phyloP scores from a whole-genome alignment of 2,329 filamentous ascomycete species.

The Scopulariopsis brevicaulis region DNA sequence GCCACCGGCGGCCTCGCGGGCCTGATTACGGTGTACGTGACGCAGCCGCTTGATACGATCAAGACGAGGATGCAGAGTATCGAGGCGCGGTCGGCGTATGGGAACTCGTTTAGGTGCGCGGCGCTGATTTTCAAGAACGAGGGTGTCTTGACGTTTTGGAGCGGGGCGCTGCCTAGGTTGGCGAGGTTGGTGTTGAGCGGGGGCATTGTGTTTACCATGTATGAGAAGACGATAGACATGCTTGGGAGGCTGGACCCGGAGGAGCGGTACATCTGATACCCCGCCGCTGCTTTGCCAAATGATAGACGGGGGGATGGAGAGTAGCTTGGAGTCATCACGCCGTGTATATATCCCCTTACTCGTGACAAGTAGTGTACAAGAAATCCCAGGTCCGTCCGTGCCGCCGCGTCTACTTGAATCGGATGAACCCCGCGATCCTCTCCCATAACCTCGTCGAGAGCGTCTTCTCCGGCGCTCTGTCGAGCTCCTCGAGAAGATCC shows the following conservation, averaged over 20 bases:
- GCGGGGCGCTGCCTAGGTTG: constrained; percentile 76
- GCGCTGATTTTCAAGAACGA: constrained; percentile 78
- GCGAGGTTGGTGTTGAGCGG: constrained; percentile 81
- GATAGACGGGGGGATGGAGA: neutral
- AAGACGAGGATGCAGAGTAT: constrained; percentile 98
- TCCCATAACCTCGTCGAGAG: constrained; percentile 41
- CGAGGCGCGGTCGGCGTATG: constrained; percentile 69
- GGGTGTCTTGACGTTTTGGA: constrained; percentile 86
- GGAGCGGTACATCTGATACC: constrained; percentile 60
- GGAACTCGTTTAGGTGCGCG: constrained; percentile 79
- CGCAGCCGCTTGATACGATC: constrained; percentile 74
- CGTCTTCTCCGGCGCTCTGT: constrained; percentile 47
- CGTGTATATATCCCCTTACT: constrained; percentile 8
- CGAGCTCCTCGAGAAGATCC: constrained; percentile 49
- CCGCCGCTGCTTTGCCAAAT: neutral
- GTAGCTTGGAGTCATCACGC: neutral
- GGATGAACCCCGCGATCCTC: constrained; percentile 46
- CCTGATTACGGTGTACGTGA: constrained; percentile 76
- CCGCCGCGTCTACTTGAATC: constrained; percentile 31
- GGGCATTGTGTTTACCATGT: constrained; percentile 97
- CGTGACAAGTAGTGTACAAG: constrained; percentile 10
- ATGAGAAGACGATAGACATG: constrained; percentile 91
- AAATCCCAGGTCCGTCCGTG: neutral
- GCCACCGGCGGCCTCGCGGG: constrained; percentile 82
- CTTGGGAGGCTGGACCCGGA: constrained; percentile 74